A percentile compares a stretch with the other conserved stretches of the same genome.
Evolutionary conservation across 352 stramenopile genomes (phyloP).

Genomic region (Nothophytophthora sp.): DNA sequence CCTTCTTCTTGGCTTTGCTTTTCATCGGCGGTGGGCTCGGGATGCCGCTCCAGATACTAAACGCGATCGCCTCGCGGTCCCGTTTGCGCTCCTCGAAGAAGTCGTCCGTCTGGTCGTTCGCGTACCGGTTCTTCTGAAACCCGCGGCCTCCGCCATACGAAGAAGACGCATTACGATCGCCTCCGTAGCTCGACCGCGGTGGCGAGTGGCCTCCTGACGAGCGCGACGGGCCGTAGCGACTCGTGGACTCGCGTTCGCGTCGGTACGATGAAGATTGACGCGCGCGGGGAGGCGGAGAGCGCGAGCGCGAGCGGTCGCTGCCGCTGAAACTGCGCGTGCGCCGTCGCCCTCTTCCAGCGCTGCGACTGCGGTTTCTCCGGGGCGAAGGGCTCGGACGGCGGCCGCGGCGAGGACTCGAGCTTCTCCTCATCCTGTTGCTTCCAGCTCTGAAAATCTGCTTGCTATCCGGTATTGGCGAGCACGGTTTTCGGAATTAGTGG

Average conservation of each 20-base stretch:
- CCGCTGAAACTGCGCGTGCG: slow-evolving; percentile 22
- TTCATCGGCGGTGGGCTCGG: slow-evolving; percentile 66
- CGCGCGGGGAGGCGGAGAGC: slow-evolving; percentile 23
- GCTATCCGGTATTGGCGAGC: too few relatives aligned
- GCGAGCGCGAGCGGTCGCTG: slow-evolving; percentile 7
- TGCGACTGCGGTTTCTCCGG: slow-evolving; percentile 30
- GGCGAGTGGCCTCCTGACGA: neutral
- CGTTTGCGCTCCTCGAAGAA: slow-evolving; percentile 80
- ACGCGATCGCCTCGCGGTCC: slow-evolving; percentile 56
- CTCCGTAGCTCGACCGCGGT: neutral
- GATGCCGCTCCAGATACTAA: slow-evolving; percentile 78
- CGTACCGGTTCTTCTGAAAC: slow-evolving; percentile 23
- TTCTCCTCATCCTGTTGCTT: slow-evolving; percentile 18
- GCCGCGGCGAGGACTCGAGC: slow-evolving; percentile 28
- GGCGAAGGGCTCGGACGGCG: slow-evolving; percentile 18
- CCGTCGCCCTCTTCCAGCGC: slow-evolving; percentile 10
- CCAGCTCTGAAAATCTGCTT: neutral
- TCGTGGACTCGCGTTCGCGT: slow-evolving; percentile 21
- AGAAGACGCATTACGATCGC: slow-evolving; percentile 1
- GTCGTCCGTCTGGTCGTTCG: slow-evolving; percentile 44
- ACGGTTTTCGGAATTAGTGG: too few relatives aligned
- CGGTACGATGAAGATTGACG: slow-evolving; percentile 18
- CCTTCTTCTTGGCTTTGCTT: slow-evolving; percentile 46
- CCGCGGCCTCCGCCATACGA: neutral
- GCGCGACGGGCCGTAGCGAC: slow-evolving; percentile 26